phyloP scores from a whole-genome alignment of 2,329 filamentous ascomycete species.

The Daldinia sp. region DNA sequence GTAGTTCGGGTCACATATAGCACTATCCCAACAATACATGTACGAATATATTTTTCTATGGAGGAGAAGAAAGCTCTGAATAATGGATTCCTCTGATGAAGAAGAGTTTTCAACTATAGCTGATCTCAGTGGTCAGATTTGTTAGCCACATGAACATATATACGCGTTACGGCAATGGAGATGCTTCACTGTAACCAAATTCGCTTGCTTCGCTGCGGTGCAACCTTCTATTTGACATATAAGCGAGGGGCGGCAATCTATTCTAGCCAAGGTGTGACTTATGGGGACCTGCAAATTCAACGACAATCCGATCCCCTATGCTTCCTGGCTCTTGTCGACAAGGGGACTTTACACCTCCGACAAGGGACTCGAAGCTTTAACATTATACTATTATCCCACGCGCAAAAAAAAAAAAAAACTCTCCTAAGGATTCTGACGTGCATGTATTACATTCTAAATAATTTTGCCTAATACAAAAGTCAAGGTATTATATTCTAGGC shows the following conservation, averaged over 20 bases:
- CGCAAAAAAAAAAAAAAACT: neutral
- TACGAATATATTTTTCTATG: slow-evolving; percentile 30
- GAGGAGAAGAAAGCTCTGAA: slow-evolving; percentile 32
- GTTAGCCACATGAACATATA: slow-evolving; percentile 35
- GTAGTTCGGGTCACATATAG: slow-evolving; percentile 39
- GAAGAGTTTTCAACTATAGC: slow-evolving; percentile 26
- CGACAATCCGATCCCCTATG: slow-evolving; percentile 20
- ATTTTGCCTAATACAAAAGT: slow-evolving; percentile 40
- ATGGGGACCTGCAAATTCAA: slow-evolving; percentile 28
- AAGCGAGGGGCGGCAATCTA: slow-evolving; percentile 26
- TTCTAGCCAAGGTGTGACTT: slow-evolving; percentile 28
- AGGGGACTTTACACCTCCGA: slow-evolving; percentile 12
- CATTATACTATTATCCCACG: slow-evolving; percentile 12
- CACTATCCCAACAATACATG: slow-evolving; percentile 37
- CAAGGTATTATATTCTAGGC: slow-evolving; percentile 42
- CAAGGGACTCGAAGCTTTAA: slow-evolving; percentile 25
- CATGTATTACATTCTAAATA: slow-evolving; percentile 29
- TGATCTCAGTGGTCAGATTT: slow-evolving; percentile 32
- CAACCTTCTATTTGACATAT: slow-evolving; percentile 32
- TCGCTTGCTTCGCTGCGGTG: slow-evolving; percentile 27
- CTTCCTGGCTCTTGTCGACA: slow-evolving; percentile 27
- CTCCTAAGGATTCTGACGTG: slow-evolving; percentile 35
- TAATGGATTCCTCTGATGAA: slow-evolving; percentile 35
- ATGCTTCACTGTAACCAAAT: slow-evolving; percentile 18
- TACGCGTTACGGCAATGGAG: slow-evolving; percentile 24